Evolutionary conservation across 805 yeast genomes (phyloP), one percentile per base, ranked within the genome.

Genomic region (Hagleromyces aurorensis): DNA sequence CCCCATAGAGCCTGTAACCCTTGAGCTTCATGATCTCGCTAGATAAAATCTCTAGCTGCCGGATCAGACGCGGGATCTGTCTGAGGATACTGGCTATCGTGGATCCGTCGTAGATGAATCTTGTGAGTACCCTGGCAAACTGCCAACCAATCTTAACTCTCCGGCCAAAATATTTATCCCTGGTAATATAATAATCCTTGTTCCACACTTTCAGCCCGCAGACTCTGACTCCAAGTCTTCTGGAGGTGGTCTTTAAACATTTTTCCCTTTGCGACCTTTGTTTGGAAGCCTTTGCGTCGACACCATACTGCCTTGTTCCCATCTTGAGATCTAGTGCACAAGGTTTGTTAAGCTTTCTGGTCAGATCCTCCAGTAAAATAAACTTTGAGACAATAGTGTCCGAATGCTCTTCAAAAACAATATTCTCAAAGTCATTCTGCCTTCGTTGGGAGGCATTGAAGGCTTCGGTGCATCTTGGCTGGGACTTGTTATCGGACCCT

Each of bases 221-320:
- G 9, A 91, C 73, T 32, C 99, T 65, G 1, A 86, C 94, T 6
- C 99, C 99, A 19, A 91, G 65, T 35, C 64, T 60, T 24, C 85
- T 63, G 2, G 91, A 78, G 0, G 97, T 89, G 0, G 97, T 89
- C 33, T 64, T 58, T 3, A 68, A 61, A 56, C 99, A 91, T 57
- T 91, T 91, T 32, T 66, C 65, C 19, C 83, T 61, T 59, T 91
- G 98, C 1, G 95, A 83, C 27, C 61, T 52, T 48, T 76, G 79
- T 57, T 91, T 91, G 27, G 74, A 60, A 9, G 59, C 54, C 5
- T 68, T 66, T 0, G 97, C 96, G 40, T 86, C 94, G n/a, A 89
- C 79, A 7, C 99, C 98, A 48, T 91, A 91, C 57, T 91, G 99
- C 35, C 99, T 68, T 0, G 99, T 89, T 1, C 99, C 99, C 97